Evolutionary conservation across 768 basidiomycete genomes (phyloP), one percentile per base, ranked within the genome.

Genomic region (Boletus pseudo-olivaceus): DNA sequence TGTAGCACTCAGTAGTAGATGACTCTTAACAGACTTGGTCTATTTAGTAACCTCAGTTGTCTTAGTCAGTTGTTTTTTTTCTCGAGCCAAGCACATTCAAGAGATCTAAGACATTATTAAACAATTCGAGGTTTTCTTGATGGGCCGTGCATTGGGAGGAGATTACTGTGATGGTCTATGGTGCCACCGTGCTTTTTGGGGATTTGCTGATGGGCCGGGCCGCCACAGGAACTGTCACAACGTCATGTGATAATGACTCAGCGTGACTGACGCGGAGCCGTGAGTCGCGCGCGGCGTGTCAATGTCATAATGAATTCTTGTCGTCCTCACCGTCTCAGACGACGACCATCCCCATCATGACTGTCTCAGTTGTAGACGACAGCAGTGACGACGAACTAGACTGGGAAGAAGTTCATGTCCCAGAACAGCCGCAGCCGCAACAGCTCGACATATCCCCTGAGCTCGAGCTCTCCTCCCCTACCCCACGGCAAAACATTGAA

Each of bases 331-430:
- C 15, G 48, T 55, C 45, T 39, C 48, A 26, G 29, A 44, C 54
- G 43, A 56, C 37, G 57, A 52, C 54, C 26, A 49, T 30, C 37
- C 17, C 39, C 43, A 46, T 17, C 47, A 72, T 65, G 63, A 47
- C 55, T 9, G 17, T 9, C 45, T 49, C 64, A 0, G 27, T 66
- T 20, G 55, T 59, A 7, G 62, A 55, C 1, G 68, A 70, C 30
- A 67, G 68, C 48, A 76, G 74, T 32, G 85, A 88, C 62, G 85
- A 88, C 62, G 88, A 88, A 39, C 76, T 82, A 56, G 88, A 91
- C 65, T 90, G 88, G 88, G 88, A 91, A 67, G 88, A 90, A 67
- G 83, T 91, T 14, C 76, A 78, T 38, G 81, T 89, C 4, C 78
- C 81, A 30, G 76, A 68, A n/a, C 39, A 55, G 14, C 23, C 23